Evolutionary conservation across 805 yeast species (phyloP), one percentile per base, ranked within the genome.

Genomic region (Lipomyces oligophaga): DNA sequence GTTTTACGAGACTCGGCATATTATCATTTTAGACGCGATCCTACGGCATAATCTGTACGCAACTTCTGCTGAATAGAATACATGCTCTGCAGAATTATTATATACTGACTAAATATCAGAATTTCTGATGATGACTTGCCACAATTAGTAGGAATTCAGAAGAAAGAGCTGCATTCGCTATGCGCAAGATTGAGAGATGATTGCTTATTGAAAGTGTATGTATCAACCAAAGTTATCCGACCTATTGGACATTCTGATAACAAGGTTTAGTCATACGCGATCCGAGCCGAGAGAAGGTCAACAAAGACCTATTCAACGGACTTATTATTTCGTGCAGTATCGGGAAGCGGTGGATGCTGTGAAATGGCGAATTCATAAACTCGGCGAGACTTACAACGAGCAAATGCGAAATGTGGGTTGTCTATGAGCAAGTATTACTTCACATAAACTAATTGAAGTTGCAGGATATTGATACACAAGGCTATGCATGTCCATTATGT

Each of bases 291-390:
- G 79, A 53, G 83, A 77, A 49, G 79, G 77, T 3, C 74, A 76
- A 46, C 69, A 71, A 52, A 73, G 96, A 52, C 77, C 83, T 45
- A 79, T 81, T 38, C 76, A 81, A 21, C 76, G 89, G 58, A 83
- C 90, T 2, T 87, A 87, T 60, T 93, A 83, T 67, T 93, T 78
- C 65, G 81, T 90, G 44, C 96, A 87, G 62, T 79, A 78, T 63
- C 86, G 96, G 2, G 95, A 88, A 64, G 95, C 97, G 0, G 85
- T 93, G 33, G 98, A 93, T 67, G 80, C 96, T 3, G 80, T 93
- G 63, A 93, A 93, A 67, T 93, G 97, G 97, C 88, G 89, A 62
- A 85, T 90, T 49, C 96, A 90, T 64, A 78, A 85, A 38, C 75
- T 93, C 22, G 97, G 86, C 11, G 82, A 81, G 57, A 65, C 74